Conservation (phyloP, 345 rosid species). For the Boechera retrofracta region DNA sequence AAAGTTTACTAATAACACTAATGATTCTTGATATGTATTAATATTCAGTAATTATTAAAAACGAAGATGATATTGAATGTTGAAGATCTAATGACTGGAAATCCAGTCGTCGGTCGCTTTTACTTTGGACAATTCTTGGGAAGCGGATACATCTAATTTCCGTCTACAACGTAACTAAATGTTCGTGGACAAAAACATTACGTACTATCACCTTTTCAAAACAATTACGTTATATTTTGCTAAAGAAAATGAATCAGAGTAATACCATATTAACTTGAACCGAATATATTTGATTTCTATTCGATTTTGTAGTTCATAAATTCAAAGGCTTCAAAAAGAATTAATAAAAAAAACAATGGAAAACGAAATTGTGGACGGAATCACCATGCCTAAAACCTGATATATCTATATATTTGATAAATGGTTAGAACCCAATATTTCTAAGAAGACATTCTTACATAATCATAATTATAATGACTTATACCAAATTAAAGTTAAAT, state of each 20-base stretch:
- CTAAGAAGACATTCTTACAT: background rate
- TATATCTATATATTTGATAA: too few species aligned
- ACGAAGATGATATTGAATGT: too few species aligned
- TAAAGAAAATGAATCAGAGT: background rate
- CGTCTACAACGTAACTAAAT: too few species aligned
- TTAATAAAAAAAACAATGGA: background rate
- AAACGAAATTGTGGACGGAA: background rate
- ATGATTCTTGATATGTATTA: too few species aligned
- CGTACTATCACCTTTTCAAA: background rate
- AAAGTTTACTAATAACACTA: too few species aligned
- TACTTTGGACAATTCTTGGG: too few species aligned
- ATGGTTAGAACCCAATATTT: background rate
- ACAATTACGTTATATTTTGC: background rate
- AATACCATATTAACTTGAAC: background rate
- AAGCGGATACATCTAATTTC: too few species aligned
- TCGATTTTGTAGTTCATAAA: background rate
- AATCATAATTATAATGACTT: conserved; percentile 28
- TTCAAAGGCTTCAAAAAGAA: background rate
- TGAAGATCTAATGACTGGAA: too few species aligned
- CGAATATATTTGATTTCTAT: background rate
- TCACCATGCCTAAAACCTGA: background rate
- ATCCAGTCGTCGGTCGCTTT: too few species aligned
- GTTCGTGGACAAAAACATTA: too few species aligned
- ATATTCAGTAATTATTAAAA: too few species aligned
- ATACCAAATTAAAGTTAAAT: conserved; percentile 31